Evolutionary conservation across 208 protist genomes (phyloP), one percentile per base, ranked within the genome.

Genomic region (Strigomonas oncopelti): DNA sequence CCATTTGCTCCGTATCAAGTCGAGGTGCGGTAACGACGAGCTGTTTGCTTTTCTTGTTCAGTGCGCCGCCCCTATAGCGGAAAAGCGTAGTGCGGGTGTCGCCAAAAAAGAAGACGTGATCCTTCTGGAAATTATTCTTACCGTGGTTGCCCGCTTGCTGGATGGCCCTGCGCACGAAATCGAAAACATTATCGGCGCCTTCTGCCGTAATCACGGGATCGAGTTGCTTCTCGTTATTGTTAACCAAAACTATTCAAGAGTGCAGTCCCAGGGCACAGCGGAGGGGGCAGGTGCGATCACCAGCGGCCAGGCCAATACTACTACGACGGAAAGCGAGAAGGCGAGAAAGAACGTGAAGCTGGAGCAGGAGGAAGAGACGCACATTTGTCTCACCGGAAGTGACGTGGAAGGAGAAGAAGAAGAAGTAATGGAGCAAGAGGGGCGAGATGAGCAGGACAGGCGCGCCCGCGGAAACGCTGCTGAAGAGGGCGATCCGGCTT

Each of bases 201-300:
- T 95, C 76, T 85, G 80, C 61, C 77, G 89, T 5, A 95, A 90
- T 55, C 84, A 95, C 63, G 86, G 86, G 16, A 76, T 95, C 24
- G 89, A 95, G 51, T 62, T 95, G 56, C 80, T 95, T 56, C 74
- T 95, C 28, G 89, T 95, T 0, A 77, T 95, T 27, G 63, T 95
- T 3, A 91, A 88, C 67, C 89, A 95, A 60, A 95, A 92, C 66
- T 95, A 80, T 78, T 74, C 85, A 11, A 80, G 56, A 53, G 67
- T 70, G 0, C 65, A 77, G 48, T 31, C 31, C 16, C 11, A 25
- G 8, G 54, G 48, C 3, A 38, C 24, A 22, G 16, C 42, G 3
- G 1, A 28, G 38, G 59, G 58, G 14, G 16, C 3, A 9, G 29
- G 13, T 62, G 57, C 28, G 9, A 5, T 24, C 24, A n/a, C 57